Evolutionary conservation across 2,329 filamentous ascomycete species (phyloP).

Genomic region (Huntiella bhutanensis): DNA sequence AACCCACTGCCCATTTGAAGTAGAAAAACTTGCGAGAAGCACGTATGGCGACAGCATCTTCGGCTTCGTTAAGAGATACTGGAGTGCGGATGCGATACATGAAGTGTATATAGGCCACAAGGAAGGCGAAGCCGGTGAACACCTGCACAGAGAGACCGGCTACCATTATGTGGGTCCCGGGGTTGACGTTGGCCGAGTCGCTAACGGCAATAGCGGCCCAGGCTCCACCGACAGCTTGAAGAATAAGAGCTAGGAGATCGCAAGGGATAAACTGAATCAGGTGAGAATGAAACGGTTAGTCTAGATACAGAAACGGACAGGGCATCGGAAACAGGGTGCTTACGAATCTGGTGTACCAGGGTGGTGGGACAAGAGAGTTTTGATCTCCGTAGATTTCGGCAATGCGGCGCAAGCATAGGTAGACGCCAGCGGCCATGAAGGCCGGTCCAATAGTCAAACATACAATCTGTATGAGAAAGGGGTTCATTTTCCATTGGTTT

Average conservation of each 20-base stretch:
- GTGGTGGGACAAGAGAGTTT: constrained; percentile 28
- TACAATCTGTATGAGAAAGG: constrained; percentile 42
- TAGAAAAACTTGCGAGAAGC: constrained; percentile 27
- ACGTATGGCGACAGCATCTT: constrained; percentile 20
- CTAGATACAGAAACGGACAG: constrained; percentile 16
- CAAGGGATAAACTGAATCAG: constrained; percentile 26
- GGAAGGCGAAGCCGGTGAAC: constrained; percentile 27
- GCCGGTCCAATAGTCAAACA: constrained; percentile 46
- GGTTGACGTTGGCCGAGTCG: constrained; percentile 27
- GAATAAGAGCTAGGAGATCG: constrained; percentile 30
- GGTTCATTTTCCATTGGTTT: constrained; percentile 37
- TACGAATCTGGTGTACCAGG: constrained; percentile 28
- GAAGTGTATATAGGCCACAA: constrained; percentile 24
- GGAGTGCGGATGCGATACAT: constrained; percentile 21
- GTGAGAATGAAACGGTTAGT: constrained; percentile 9
- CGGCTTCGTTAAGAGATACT: constrained; percentile 22
- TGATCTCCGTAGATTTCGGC: constrained; percentile 28
- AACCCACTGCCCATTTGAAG: constrained; percentile 34
- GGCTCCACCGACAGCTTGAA: constrained; percentile 33
- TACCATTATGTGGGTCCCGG: constrained; percentile 47
- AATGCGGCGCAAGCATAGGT: constrained; percentile 37
- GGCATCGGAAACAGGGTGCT: constrained; percentile 13
- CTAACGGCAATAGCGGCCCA: constrained; percentile 22
- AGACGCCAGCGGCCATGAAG: constrained; percentile 44
- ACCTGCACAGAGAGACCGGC: constrained; percentile 33